Evolutionary conservation across 2,329 filamentous ascomycete species (phyloP).

Genomic region (Claviceps sp.): DNA sequence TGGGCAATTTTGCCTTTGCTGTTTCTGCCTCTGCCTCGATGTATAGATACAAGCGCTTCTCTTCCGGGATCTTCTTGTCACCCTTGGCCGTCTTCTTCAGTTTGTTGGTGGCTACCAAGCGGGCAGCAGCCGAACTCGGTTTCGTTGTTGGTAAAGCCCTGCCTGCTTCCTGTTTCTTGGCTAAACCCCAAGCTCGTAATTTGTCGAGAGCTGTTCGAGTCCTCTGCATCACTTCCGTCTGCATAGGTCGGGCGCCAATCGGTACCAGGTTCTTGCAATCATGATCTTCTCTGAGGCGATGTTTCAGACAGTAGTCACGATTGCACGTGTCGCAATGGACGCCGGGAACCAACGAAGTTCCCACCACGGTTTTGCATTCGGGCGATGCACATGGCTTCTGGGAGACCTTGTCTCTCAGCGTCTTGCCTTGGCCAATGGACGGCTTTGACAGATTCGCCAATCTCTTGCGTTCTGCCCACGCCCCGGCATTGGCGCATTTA

Average conservation of each 20-base stretch:
- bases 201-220: constrained; percentile 63
- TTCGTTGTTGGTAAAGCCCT: constrained; percentile 49
- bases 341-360: constrained; percentile 53
- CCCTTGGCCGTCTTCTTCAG: constrained; percentile 86
- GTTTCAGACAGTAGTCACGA: constrained; percentile 63
- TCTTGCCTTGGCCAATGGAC: constrained; percentile 40
- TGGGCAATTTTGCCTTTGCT: constrained; percentile 69
- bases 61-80: constrained; percentile 62
- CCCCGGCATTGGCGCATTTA: constrained; percentile 46
- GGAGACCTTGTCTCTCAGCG: constrained; percentile 38
- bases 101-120: constrained; percentile 56
- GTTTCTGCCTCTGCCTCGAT: constrained; percentile 86
- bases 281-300: constrained; percentile 68
- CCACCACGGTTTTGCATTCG: constrained; percentile 56
- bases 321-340: constrained; percentile 62
- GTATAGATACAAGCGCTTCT: constrained; percentile 82
- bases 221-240: constrained; percentile 42
- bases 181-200: constrained; percentile 66
- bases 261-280: constrained; percentile 65
- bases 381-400: constrained; percentile 56
- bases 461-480: constrained; percentile 47
- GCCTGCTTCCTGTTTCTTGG: constrained; percentile 53
- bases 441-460: constrained; percentile 39
- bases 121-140: constrained; percentile 48
- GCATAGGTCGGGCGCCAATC: constrained; percentile 33